Evolutionary conservation across 257 asterid species (phyloP), one percentile per base, ranked within the genome.

Genomic region (Cinchona pubescens): DNA sequence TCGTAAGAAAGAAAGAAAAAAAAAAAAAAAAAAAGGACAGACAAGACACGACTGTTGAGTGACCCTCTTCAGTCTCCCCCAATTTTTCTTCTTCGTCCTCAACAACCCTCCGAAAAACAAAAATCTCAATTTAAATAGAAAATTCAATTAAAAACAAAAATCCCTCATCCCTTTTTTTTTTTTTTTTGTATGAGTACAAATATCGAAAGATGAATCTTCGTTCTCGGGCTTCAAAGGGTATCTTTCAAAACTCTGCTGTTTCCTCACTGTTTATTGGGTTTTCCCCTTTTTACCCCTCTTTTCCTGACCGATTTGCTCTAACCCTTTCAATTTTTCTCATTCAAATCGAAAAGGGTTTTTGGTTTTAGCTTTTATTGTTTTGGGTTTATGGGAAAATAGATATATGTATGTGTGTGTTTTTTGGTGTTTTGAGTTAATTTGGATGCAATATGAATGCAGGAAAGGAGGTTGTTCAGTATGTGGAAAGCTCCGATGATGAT

Each of bases 201-300:
- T 3, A 56, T 19, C 0, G 19, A 37, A 38, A 2, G 66, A 78
- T 78, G 78, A 65, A 72, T 51, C 74, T 72, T 46, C 78, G 81
- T 40, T 56, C 74, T 55, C 69, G 74, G 38, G 8, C 74, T 29
- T 64, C 77, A 23, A 78, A 38, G 51, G 81, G 81, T 65, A 49
- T 43, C 21, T 1, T 63, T 23, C 16, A 6, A 21, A 42, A 61
- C 12, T 46, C 23, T 77, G 53, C 51, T 30, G 30, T 46, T 4
- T 9, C 0, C 10, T 37, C n/a, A 2, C 1, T 51, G 29, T 23
- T 27, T 32, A 30, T 18, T 25, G n/a, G 1, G 7, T 51, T 34
- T 32, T 43, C 3, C 32, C 49, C 32, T 34, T 16, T 9, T 7
- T 3, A 16, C 34, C 30, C 2, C 25, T 1, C 21, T 49, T 19